Evolutionary conservation across 2,329 filamentous ascomycete species (phyloP).

Genomic region (Alternaria infectoria): DNA sequence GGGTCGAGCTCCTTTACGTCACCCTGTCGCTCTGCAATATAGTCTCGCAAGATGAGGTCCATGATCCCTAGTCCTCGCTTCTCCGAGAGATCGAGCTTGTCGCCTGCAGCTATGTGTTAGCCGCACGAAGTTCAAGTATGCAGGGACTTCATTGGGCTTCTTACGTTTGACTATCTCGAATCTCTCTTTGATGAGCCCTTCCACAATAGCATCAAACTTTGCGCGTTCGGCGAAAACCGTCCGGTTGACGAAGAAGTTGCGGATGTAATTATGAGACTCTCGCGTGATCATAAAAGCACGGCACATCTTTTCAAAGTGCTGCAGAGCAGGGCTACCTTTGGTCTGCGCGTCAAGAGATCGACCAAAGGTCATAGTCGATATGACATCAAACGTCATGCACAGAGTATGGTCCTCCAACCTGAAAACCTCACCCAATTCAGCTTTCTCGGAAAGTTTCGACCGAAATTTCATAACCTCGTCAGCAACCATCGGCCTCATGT

Average conservation of each 20-base stretch:
- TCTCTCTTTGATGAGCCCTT: slow-evolving; percentile 45
- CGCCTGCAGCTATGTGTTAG: slow-evolving; percentile 6
- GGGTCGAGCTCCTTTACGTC: slow-evolving; percentile 32
- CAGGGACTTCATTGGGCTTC: too few species aligned
- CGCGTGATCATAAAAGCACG: slow-evolving; percentile 14
- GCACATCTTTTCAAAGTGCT: slow-evolving; percentile 28
- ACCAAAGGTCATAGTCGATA: slow-evolving; percentile 33
- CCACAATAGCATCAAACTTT: slow-evolving; percentile 43
- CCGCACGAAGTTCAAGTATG: background rate
- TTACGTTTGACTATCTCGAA: slow-evolving; percentile 30
- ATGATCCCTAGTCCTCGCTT: slow-evolving; percentile 46
- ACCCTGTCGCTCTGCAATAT: slow-evolving; percentile 23
- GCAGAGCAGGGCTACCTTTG: slow-evolving; percentile 25
- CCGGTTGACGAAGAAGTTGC: slow-evolving; percentile 14
- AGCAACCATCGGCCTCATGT: slow-evolving; percentile 30
- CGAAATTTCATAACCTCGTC: slow-evolving; percentile 41
- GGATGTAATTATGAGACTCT: slow-evolving; percentile 29
- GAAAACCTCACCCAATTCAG: slow-evolving; percentile 30
- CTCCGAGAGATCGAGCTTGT: slow-evolving; percentile 45
- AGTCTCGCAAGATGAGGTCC: slow-evolving; percentile 42
- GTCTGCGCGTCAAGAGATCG: slow-evolving; percentile 32
- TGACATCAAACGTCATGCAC: slow-evolving; percentile 37
- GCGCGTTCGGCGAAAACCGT: slow-evolving; percentile 13
- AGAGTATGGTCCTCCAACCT: slow-evolving; percentile 29
- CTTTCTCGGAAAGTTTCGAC: slow-evolving; percentile 25